Percentiles rank a stretch among this genome's conserved stretches.
phyloP scores from a whole-genome alignment of 2,329 filamentous ascomycete species.

The Endocalyx cinctus region DNA sequence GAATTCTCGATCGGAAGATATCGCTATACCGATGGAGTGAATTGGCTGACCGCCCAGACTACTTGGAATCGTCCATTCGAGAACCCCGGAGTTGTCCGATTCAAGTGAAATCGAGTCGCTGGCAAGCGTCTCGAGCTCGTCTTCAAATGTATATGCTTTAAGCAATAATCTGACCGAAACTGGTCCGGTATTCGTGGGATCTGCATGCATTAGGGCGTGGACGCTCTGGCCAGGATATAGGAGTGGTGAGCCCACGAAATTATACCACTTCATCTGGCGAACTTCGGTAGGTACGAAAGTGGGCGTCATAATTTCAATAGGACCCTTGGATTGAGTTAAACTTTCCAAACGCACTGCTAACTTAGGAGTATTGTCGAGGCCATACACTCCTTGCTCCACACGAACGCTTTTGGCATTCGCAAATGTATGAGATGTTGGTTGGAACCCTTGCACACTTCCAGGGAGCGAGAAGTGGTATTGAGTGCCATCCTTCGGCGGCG shows the following conservation, averaged over 20 bases:
- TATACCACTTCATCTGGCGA: constrained; percentile 15
- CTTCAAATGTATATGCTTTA: constrained; percentile 6
- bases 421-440: background rate
- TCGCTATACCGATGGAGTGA: constrained; percentile 19
- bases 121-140: constrained; percentile 5
- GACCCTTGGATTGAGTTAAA: constrained; percentile 1
- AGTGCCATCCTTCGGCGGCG: constrained; percentile 26
- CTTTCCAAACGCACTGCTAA: constrained; percentile 6
- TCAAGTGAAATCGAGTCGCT: constrained; percentile 1
- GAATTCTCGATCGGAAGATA: constrained; percentile 5
- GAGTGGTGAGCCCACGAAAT: constrained; percentile 21
- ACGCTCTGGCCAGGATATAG: constrained; percentile 24
- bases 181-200: background rate
- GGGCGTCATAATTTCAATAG: constrained; percentile 16
- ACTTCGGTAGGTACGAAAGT: constrained; percentile 21
- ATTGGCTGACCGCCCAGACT: constrained; percentile 18
- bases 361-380: background rate
- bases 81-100: constrained; percentile 2
- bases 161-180: constrained; percentile 6
- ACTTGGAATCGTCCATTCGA: constrained; percentile 19
- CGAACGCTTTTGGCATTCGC: background rate
- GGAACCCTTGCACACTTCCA: constrained; percentile 32
- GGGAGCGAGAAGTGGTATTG: constrained; percentile 33
- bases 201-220: constrained; percentile 9
- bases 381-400: constrained; percentile 5